A percentile compares a stretch with the other conserved stretches of the same genome.
These are phyloP conservation scores for Talinum fruticosum DNA, from an alignment of 148 eudicot species.

Conservation along the genomic window DNA sequence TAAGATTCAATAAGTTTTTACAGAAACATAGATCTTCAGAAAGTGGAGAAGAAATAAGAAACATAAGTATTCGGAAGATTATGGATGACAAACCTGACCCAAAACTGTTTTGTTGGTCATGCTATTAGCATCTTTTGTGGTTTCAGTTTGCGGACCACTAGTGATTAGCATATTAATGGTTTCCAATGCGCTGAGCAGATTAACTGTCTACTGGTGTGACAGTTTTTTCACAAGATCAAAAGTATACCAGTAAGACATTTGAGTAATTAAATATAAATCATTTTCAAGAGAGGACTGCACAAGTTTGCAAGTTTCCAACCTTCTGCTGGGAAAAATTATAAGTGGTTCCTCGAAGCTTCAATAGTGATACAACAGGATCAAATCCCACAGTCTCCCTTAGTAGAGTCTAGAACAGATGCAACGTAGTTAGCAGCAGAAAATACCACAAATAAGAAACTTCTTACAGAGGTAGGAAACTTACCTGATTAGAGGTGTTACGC, in stretches of 20 bases:
- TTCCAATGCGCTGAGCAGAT: slow-evolving; percentile 88
- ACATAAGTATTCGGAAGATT: not conserved
- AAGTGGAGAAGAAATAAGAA: not conserved
- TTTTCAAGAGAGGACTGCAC: not conserved
- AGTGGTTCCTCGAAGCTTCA: slow-evolving; percentile 74
- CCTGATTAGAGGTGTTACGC: slow-evolving; percentile 88
- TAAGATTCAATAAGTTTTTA: not conserved
- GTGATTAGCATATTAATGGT: slow-evolving; percentile 69
- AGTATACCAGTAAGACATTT: slow-evolving; percentile 29
- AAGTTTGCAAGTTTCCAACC: slow-evolving; percentile 48
- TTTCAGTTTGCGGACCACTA: slow-evolving; percentile 58
- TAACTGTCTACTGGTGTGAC: slow-evolving; percentile 82
- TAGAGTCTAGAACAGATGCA: slow-evolving; percentile 51
- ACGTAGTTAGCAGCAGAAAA: slow-evolving; percentile 2
- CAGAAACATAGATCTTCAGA: not conserved
- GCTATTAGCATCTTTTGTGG: slow-evolving; percentile 54
- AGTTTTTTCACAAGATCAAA: slow-evolving; percentile 25
- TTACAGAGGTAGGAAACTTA: slow-evolving; percentile 16
- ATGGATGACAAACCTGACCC: slow-evolving; percentile 2
- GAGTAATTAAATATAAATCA: slow-evolving; percentile 4
- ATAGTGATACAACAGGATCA: slow-evolving; percentile 71
- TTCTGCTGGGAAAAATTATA: slow-evolving; percentile 90
- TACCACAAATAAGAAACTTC: not conserved
- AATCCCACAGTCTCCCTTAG: slow-evolving; percentile 95
- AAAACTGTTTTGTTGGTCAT: slow-evolving; percentile 5